These are phyloP conservation scores for Sordariomycetes sp. DNA, from an alignment of 2,329 filamentous ascomycete species.

Conservation along the genomic window DNA sequence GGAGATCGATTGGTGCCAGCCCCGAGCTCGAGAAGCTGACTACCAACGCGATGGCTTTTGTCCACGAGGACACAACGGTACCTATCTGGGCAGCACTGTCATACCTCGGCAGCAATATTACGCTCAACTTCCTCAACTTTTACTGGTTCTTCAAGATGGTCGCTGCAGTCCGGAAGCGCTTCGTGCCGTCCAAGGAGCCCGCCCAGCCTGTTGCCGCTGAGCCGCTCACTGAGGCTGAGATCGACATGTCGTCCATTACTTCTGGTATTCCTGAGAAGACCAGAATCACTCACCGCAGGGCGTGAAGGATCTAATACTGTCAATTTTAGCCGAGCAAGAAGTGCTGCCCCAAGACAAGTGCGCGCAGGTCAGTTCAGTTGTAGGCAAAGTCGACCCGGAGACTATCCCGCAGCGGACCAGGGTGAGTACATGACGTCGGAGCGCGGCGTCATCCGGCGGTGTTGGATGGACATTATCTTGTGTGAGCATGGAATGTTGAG, in stretches of 20 bases:
- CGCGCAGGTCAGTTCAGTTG: too few relatives aligned
- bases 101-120: constrained; percentile 63
- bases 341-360: too few relatives aligned
- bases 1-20: constrained; percentile 35
- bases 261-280: constrained; percentile 13
- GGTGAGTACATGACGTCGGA: too few relatives aligned
- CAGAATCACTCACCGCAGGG: too few relatives aligned
- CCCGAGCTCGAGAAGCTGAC: constrained; percentile 16
- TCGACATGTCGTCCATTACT: constrained; percentile 18
- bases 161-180: constrained; percentile 66
- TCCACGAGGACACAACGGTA: constrained; percentile 38
- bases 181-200: constrained; percentile 38
- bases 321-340: neutral
- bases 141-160: constrained; percentile 90
- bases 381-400: too few relatives aligned
- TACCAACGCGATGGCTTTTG: constrained; percentile 29
- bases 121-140: constrained; percentile 68
- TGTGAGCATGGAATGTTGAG: too few relatives aligned
- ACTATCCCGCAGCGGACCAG: too few relatives aligned
- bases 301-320: neutral
- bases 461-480: too few relatives aligned
- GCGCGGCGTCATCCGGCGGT: too few relatives aligned
- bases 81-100: constrained; percentile 61
- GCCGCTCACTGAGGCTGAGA: constrained; percentile 15
- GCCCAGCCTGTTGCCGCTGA: constrained; percentile 11